Conservation (phyloP, 805 yeast genomes). For the Clavispora phyllophila region DNA sequence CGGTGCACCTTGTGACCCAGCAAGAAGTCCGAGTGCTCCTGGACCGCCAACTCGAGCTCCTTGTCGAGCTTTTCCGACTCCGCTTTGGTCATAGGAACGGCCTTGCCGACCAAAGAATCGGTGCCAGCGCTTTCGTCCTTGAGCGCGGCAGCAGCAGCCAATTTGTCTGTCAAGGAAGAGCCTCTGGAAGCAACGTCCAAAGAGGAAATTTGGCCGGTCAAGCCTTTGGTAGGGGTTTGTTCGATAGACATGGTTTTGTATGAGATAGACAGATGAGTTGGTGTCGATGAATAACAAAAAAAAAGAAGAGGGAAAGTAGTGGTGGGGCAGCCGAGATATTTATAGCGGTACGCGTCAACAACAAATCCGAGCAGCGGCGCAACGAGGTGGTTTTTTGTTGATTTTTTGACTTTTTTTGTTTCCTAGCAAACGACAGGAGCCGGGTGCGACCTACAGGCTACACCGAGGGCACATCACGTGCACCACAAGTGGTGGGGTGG, state of each 20-base stretch:
- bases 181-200: conserved; percentile 35
- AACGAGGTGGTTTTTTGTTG: conserved; percentile 9
- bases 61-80: conserved; percentile 18
- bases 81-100: conserved; percentile 6
- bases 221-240: conserved; percentile 48
- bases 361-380: not conserved
- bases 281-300: not conserved
- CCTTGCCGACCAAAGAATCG: conserved; percentile 18
- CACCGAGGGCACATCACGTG: not conserved
- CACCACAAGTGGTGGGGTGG: no score
- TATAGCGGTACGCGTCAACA: not conserved
- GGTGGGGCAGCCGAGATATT: not conserved
- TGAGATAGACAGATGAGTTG: not conserved
- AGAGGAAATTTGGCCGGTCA: conserved; percentile 39
- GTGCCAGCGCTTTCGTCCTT: conserved; percentile 11
- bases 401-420: not conserved
- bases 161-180: conserved; percentile 35
- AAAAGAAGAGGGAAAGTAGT: not conserved
- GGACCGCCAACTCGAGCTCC: conserved; percentile 23
- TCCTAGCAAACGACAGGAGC: not conserved
- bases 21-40: conserved; percentile 52
- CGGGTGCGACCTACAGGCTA: not conserved
- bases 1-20: conserved; percentile 64
- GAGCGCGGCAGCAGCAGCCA: conserved; percentile 33
- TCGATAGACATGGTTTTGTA: conserved; percentile 12